A percentile compares a stretch with the other conserved stretches of the same genome.
Evolutionary conservation across 306 rosid species (phyloP).

Genomic region (Pachyrhizus erosus): DNA sequence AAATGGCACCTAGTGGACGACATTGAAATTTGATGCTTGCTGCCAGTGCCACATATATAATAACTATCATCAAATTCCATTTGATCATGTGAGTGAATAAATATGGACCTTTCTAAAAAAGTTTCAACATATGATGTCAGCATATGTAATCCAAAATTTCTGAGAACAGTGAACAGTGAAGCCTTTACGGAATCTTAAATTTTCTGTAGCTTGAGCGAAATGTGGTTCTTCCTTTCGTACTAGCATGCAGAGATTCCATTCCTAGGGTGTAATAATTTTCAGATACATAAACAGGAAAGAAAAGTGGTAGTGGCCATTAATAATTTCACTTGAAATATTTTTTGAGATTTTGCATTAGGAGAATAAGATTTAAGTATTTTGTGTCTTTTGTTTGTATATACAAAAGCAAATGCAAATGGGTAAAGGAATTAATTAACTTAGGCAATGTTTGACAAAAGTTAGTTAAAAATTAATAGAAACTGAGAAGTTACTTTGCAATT

Average conservation of each 20-base stretch:
- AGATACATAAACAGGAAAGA: background rate
- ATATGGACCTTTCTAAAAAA: background rate
- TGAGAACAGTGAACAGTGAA: background rate
- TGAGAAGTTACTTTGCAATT: too few relatives aligned
- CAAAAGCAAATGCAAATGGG: too few relatives aligned
- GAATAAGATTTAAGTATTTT: too few relatives aligned
- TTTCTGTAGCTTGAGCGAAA: background rate
- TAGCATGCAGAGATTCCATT: background rate
- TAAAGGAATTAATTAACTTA: too few relatives aligned
- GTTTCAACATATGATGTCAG: background rate
- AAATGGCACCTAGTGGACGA: constrained; percentile 59
- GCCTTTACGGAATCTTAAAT: background rate
- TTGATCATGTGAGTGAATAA: background rate
- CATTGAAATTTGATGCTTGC: constrained; percentile 29
- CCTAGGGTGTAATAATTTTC: background rate
- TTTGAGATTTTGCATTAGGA: too few relatives aligned
- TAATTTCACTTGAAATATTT: too few relatives aligned
- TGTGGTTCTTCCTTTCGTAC: constrained; percentile 6
- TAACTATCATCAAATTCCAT: background rate
- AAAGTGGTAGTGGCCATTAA: background rate
- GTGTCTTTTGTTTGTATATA: too few relatives aligned
- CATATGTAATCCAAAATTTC: background rate
- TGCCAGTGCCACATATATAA: background rate
- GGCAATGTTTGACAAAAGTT: too few relatives aligned
- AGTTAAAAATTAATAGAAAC: too few relatives aligned